These are phyloP conservation scores for Prunus padus DNA, from an alignment of 306 rosid genomes.

Conservation along the genomic window DNA sequence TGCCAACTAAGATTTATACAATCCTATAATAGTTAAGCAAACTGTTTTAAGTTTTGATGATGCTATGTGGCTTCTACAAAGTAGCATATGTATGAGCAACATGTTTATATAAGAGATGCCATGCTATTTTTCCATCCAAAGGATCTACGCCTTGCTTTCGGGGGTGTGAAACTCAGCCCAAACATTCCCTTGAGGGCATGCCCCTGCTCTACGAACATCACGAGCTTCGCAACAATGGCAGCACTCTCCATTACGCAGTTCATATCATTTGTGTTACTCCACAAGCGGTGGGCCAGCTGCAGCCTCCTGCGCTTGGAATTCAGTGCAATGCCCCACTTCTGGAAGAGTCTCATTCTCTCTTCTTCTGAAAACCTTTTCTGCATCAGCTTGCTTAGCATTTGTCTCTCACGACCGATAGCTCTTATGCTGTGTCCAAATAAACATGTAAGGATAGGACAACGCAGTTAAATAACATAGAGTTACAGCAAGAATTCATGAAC, in stretches of 20 bases:
- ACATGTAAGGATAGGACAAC: slow-evolving; percentile 9
- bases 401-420: slow-evolving; percentile 74
- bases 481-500: not conserved
- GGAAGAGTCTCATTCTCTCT: slow-evolving; percentile 65
- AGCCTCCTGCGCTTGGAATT: slow-evolving; percentile 84
- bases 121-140: slow-evolving; percentile 63
- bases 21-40: slow-evolving; percentile 15
- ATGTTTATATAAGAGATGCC: slow-evolving; percentile 42
- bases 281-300: slow-evolving; percentile 66
- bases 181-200: slow-evolving; percentile 87
- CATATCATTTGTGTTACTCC: slow-evolving; percentile 60
- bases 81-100: not conserved
- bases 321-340: slow-evolving; percentile 72
- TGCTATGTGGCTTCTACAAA: not conserved
- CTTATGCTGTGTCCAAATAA: slow-evolving; percentile 49
- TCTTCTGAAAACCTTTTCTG: slow-evolving; percentile 66
- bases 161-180: slow-evolving; percentile 84
- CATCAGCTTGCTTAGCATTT: slow-evolving; percentile 70
- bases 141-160: slow-evolving; percentile 50
- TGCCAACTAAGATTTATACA: slow-evolving; percentile 16
- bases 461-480: not conserved
- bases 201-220: slow-evolving; percentile 74
- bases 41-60: slow-evolving; percentile 3
- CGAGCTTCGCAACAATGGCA: slow-evolving; percentile 71
- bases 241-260: slow-evolving; percentile 73